These are phyloP conservation scores for grape (Vitis vinifera) DNA, from an alignment of 164 flowering plant genomes.

Conservation along the genomic window DNA sequence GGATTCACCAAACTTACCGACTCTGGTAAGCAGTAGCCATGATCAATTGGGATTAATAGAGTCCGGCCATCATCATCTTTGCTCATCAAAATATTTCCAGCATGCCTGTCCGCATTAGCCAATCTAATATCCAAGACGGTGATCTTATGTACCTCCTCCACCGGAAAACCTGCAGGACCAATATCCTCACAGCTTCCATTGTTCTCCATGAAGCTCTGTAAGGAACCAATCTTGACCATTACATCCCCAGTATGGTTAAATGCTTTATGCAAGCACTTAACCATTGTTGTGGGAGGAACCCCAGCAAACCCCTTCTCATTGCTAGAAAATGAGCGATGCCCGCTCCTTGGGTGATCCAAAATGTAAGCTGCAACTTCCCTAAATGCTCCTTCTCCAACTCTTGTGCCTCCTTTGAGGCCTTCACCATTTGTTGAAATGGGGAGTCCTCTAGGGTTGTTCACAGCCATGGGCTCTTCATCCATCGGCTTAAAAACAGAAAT, in stretches of 20 bases:
- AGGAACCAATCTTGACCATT: slow-evolving; percentile 45
- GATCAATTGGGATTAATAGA: slow-evolving; percentile 59
- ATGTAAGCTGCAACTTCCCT: slow-evolving; percentile 63
- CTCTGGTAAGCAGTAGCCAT: slow-evolving; percentile 71
- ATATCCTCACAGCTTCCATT: slow-evolving; percentile 66
- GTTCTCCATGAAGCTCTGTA: slow-evolving; percentile 60
- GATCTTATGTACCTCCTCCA: slow-evolving; percentile 60
- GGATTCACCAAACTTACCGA: slow-evolving; percentile 35
- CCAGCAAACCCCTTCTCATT: slow-evolving; percentile 51
- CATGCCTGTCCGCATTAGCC: slow-evolving; percentile 77
- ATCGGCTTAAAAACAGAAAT: slow-evolving; percentile 63
- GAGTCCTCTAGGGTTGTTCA: slow-evolving; percentile 55
- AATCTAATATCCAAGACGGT: slow-evolving; percentile 60
- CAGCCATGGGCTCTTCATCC: slow-evolving; percentile 67
- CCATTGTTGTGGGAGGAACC: slow-evolving; percentile 54
- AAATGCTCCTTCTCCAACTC: slow-evolving; percentile 57
- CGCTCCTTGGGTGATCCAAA: slow-evolving; percentile 51
- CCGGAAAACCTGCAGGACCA: slow-evolving; percentile 54
- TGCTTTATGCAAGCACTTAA: slow-evolving; percentile 42
- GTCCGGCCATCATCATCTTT: slow-evolving; percentile 36
- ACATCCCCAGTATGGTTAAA: slow-evolving; percentile 47
- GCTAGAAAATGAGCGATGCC: slow-evolving; percentile 29
- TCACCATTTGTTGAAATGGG: slow-evolving; percentile 47
- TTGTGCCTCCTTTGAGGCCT: slow-evolving; percentile 61
- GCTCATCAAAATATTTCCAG: slow-evolving; percentile 51